Conservation (phyloP, 2,329 filamentous ascomycete genomes). For the Ceratocystis cacaofunesta region DNA sequence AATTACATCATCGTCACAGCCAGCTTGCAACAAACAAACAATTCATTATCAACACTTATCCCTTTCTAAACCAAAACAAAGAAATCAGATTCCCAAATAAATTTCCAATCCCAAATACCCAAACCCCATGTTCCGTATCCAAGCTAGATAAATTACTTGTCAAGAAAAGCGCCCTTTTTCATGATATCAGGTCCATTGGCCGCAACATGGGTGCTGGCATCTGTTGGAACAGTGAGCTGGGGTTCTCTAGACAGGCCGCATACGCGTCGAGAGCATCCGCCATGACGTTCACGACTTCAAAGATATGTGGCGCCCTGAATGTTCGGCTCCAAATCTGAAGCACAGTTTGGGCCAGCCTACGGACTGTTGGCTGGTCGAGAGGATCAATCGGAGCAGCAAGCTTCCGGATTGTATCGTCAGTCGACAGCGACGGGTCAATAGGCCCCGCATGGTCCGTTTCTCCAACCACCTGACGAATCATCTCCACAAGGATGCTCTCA, state of each 20-base stretch:
- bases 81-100: too few species aligned
- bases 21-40: too few species aligned
- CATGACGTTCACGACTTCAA: conserved; percentile 45
- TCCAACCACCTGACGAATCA: conserved; percentile 42
- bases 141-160: too few species aligned
- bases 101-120: not conserved
- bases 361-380: conserved; percentile 36
- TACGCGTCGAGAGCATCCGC: conserved; percentile 42
- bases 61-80: too few species aligned
- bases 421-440: conserved; percentile 40
- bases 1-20: not conserved
- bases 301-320: conserved; percentile 46
- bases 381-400: conserved; percentile 29
- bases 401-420: conserved; percentile 20
- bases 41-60: too few species aligned
- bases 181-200: conserved; percentile 8
- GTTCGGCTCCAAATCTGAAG: conserved; percentile 47
- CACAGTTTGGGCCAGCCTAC: conserved; percentile 42
- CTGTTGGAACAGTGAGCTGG: conserved; percentile 18
- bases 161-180: not conserved
- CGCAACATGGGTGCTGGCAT: conserved; percentile 1
- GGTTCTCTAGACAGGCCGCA: conserved; percentile 41
- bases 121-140: not conserved
- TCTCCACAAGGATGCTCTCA: conserved; percentile 40
- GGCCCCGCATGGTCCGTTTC: conserved; percentile 49